These are phyloP conservation scores for Globisporangium emineosum DNA, from an alignment of 352 stramenopile species.

Conservation along the genomic window DNA sequence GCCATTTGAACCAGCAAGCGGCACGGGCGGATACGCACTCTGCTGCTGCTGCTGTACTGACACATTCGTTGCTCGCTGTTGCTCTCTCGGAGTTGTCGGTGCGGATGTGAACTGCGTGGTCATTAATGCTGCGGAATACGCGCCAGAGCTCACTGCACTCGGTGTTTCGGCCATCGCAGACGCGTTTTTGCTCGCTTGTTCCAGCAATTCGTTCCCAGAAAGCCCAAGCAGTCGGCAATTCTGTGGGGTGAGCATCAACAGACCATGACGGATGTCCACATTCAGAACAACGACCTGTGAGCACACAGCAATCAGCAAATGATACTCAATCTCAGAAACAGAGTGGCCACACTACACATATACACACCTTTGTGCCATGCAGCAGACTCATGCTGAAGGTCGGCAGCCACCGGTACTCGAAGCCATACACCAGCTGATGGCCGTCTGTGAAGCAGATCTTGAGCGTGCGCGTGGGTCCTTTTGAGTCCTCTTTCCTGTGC, in stretches of 20 bases:
- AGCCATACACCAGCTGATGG: slow-evolving; percentile 68
- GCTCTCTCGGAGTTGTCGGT: neutral
- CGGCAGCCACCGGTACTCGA: slow-evolving; percentile 62
- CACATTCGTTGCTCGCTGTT: slow-evolving; percentile 1
- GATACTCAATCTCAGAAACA: neutral
- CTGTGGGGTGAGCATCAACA: slow-evolving; percentile 63
- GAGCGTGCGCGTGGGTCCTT: slow-evolving; percentile 64
- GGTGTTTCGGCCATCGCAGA: slow-evolving; percentile 2
- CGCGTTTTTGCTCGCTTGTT: slow-evolving; percentile 18
- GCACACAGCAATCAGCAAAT: neutral
- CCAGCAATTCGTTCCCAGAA: slow-evolving; percentile 23
- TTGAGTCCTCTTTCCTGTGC: slow-evolving; percentile 60
- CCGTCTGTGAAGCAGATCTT: slow-evolving; percentile 84
- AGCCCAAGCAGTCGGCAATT: slow-evolving; percentile 64
- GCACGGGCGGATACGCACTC: neutral
- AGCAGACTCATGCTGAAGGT: slow-evolving; percentile 50
- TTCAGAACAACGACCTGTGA: slow-evolving; percentile 56
- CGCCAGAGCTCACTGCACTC: slow-evolving; percentile 20
- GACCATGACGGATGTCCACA: slow-evolving; percentile 61
- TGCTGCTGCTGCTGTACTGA: slow-evolving; percentile 4
- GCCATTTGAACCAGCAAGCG: neutral
- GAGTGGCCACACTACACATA: neutral
- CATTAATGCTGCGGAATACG: slow-evolving; percentile 58
- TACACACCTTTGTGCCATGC: slow-evolving; percentile 54
- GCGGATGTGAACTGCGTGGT: slow-evolving; percentile 33